phyloP scores from a whole-genome alignment of 306 rosid species.

The Datisca glomerata region DNA sequence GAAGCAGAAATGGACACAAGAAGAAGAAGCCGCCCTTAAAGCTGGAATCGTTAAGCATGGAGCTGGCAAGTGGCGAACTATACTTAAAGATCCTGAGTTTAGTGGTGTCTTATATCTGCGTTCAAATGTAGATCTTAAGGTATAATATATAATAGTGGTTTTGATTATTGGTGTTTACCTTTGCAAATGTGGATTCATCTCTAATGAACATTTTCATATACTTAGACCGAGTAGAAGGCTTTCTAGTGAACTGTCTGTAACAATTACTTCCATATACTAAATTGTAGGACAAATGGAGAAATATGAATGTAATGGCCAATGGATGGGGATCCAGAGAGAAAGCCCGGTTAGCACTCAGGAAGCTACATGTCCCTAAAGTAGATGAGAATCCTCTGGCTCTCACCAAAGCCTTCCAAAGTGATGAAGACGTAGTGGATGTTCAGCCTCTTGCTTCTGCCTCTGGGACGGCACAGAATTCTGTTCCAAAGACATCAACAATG shows the following conservation, averaged over 20 bases:
- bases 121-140: conserved; percentile 98
- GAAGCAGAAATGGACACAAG: conserved; percentile 88
- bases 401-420: conserved; percentile 44
- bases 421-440: conserved; percentile 58
- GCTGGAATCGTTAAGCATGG: conserved; percentile 97
- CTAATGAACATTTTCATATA: not conserved
- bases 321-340: conserved; percentile 93
- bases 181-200: not conserved
- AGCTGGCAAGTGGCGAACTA: conserved; percentile 97
- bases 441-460: conserved; percentile 44
- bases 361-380: conserved; percentile 43
- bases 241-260: not conserved
- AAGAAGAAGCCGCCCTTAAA: conserved; percentile 92
- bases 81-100: conserved; percentile 90
- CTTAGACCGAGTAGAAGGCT: not conserved
- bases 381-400: conserved; percentile 41
- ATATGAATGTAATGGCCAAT: conserved; percentile 85
- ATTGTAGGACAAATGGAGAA: conserved; percentile 95
- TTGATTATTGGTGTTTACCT: not conserved
- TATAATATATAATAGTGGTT: conserved; percentile 9
- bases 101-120: conserved; percentile 62
- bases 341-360: conserved; percentile 49
- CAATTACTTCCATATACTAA: not conserved
- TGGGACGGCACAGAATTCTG: conserved; percentile 37
- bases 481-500: conserved; percentile 55